These are phyloP conservation scores for Phaeosphaeriaceae sp. DNA, from an alignment of 2,329 filamentous ascomycete genomes.

Conservation along the genomic window DNA sequence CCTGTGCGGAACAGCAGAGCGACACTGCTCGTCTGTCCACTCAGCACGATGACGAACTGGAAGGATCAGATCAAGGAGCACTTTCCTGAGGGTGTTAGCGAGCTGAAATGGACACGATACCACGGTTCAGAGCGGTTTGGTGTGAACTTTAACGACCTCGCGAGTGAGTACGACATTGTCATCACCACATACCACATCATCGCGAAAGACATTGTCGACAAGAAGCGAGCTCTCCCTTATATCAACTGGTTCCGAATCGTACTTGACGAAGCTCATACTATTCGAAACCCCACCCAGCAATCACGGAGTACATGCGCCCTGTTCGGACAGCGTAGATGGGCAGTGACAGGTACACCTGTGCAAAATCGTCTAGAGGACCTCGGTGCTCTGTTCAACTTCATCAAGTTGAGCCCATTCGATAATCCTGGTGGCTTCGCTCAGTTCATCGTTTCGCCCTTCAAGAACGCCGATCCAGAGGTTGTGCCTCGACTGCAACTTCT, in stretches of 20 bases:
- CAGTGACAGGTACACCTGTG: slow-evolving; percentile 94
- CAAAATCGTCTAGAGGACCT: slow-evolving; percentile 91
- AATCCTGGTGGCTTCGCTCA: slow-evolving; percentile 77
- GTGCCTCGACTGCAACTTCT: slow-evolving; percentile 85
- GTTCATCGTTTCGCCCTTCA: slow-evolving; percentile 85
- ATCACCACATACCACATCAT: slow-evolving; percentile 94
- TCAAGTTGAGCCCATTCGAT: slow-evolving; percentile 85
- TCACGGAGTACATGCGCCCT: slow-evolving; percentile 86
- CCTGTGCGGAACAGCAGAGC: slow-evolving; percentile 72
- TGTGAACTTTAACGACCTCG: slow-evolving; percentile 64
- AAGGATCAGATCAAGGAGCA: slow-evolving; percentile 89
- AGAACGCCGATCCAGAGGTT: slow-evolving; percentile 82
- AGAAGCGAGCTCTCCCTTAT: slow-evolving; percentile 74
- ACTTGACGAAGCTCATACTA: slow-evolving; percentile 93
- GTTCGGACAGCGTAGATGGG: slow-evolving; percentile 85
- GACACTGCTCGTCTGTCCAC: slow-evolving; percentile 85
- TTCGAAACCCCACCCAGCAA: slow-evolving; percentile 84
- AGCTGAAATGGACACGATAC: slow-evolving; percentile 79
- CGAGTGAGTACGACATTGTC: slow-evolving; percentile 77
- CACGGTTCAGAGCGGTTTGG: slow-evolving; percentile 83
- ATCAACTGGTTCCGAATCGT: slow-evolving; percentile 94
- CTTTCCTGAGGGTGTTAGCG: slow-evolving; percentile 63
- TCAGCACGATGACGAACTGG: slow-evolving; percentile 95
- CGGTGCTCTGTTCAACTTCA: slow-evolving; percentile 83
- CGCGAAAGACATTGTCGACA: slow-evolving; percentile 72